phyloP scores from a whole-genome alignment of 1,284 basidiomycete genomes.

The Filobasidium uniguttulatum region DNA sequence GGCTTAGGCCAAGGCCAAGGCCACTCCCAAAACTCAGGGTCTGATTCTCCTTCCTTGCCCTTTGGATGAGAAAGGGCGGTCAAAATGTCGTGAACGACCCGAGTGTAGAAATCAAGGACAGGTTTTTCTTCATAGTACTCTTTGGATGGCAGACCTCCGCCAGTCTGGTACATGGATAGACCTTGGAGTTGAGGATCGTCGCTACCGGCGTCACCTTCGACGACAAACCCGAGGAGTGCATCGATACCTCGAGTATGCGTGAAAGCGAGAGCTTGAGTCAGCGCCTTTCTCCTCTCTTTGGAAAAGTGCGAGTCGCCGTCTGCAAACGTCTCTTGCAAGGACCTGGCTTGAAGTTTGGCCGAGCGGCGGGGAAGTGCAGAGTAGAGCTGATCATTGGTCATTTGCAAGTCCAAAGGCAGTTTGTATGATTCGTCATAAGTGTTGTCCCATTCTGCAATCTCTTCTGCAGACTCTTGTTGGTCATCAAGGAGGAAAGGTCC shows the following conservation, averaged over 20 bases:
- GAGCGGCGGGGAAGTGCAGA: too few species aligned
- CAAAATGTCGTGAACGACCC: constrained; percentile 56
- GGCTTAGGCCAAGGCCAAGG: background rate
- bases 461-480: constrained; percentile 6
- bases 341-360: background rate
- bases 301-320: constrained; percentile 40
- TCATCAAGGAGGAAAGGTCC: constrained; percentile 22
- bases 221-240: constrained; percentile 58
- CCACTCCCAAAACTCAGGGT: too few species aligned
- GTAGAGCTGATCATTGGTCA: too few species aligned
- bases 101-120: constrained; percentile 56
- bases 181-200: constrained; percentile 77
- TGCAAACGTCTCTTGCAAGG: background rate
- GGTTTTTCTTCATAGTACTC: constrained; percentile 79
- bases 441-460: constrained; percentile 21
- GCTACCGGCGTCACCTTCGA: constrained; percentile 74
- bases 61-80: constrained; percentile 40
- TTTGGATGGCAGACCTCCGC: constrained; percentile 77
- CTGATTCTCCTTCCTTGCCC: background rate
- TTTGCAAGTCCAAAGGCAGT: constrained; percentile 22
- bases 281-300: constrained; percentile 37
- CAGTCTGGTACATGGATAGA: constrained; percentile 72
- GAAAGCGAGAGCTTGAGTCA: constrained; percentile 69
- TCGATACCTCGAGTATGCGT: constrained; percentile 70
- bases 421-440: constrained; percentile 24